Evolutionary conservation across 805 yeast genomes (phyloP).

Genomic region (Kodamaea jinghongensis): DNA sequence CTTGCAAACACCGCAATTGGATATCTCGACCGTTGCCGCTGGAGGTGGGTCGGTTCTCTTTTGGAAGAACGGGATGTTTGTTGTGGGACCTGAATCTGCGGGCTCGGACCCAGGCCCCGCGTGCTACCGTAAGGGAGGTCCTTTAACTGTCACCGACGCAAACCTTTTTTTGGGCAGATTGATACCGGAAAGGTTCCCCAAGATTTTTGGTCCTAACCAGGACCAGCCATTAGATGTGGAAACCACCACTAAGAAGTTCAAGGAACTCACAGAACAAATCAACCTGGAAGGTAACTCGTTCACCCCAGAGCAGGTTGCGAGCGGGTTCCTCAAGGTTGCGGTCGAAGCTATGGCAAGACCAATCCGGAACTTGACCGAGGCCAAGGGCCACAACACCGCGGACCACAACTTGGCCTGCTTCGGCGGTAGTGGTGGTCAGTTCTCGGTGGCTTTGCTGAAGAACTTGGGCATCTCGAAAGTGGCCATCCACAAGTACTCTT

Average conservation of each 20-base stretch:
- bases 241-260: conserved; percentile 46
- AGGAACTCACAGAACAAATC: conserved; percentile 52
- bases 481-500: conserved; percentile 76
- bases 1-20: conserved; percentile 45
- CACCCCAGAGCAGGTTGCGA: conserved; percentile 68
- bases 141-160: conserved; percentile 40
- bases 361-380: conserved; percentile 78
- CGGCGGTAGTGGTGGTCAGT: conserved; percentile 96
- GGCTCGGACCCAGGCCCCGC: conserved; percentile 42
- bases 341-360: conserved; percentile 91
- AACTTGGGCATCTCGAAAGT: conserved; percentile 67
- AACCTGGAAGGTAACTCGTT: conserved; percentile 44
- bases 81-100: conserved; percentile 41
- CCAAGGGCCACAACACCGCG: conserved; percentile 68
- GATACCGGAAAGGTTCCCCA: conserved; percentile 37
- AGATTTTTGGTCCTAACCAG: conserved; percentile 37
- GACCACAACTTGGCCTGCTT: conserved; percentile 75
- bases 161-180: conserved; percentile 34
- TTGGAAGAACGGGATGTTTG: conserved; percentile 38
- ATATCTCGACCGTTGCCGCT: conserved; percentile 46
- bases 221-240: conserved; percentile 35
- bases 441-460: conserved; percentile 74
- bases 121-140: conserved; percentile 40
- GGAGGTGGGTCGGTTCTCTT: conserved; percentile 44
- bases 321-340: conserved; percentile 80